These are phyloP conservation scores for Daphne laureola DNA, from an alignment of 441 rosid genomes.

Conservation along the genomic window DNA sequence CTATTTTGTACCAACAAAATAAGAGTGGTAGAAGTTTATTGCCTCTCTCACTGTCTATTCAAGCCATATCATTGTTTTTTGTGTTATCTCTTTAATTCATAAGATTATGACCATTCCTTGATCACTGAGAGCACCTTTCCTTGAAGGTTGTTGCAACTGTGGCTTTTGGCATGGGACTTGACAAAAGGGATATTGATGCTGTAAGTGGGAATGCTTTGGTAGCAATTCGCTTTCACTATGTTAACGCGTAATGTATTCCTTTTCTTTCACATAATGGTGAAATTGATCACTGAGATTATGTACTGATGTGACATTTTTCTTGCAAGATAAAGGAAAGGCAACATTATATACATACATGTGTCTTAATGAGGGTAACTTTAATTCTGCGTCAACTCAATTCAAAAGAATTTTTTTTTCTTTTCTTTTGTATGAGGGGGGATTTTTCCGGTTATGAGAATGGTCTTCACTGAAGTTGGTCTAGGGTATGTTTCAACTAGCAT, in stretches of 20 bases:
- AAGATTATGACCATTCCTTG: constrained; percentile 5
- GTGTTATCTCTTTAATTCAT: constrained; percentile 5
- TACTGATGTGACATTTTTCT: no score
- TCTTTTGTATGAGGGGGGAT: no score
- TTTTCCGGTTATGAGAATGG: no score
- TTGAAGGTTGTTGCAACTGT: constrained; percentile 96
- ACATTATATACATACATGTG: no score
- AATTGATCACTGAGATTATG: no score
- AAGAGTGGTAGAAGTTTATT: constrained; percentile 66
- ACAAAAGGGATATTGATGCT: constrained; percentile 92
- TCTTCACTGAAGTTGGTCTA: no score
- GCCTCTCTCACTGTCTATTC: constrained; percentile 6
- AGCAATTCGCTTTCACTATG: constrained; percentile 16
- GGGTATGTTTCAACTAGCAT: no score
- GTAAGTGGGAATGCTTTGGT: constrained; percentile 46
- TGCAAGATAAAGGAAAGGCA: no score
- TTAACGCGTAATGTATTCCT: not conserved
- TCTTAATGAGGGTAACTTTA: no score
- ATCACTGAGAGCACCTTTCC: constrained; percentile 16
- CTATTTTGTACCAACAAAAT: constrained; percentile 88
- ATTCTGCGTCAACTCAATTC: no score
- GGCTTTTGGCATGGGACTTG: constrained; percentile 98
- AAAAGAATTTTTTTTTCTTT: no score
- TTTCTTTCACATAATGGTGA: no score
- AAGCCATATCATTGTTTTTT: not conserved